phyloP scores from a whole-genome alignment of 75 land plant species.

The Pinus albicaulis region DNA sequence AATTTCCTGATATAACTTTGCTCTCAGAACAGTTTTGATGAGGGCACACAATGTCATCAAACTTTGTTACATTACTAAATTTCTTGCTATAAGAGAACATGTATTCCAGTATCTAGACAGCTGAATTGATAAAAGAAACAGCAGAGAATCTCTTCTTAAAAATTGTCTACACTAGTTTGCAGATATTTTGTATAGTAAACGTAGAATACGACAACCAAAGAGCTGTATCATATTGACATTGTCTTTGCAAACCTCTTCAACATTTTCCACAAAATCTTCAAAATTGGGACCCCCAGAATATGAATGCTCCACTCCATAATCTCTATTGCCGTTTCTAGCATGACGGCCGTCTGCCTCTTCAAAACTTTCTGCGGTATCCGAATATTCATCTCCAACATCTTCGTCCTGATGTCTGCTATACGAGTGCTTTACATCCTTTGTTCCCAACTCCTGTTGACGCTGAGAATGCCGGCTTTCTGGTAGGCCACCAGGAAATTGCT shows the following conservation, averaged over 20 bases:
- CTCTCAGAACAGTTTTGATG: no score
- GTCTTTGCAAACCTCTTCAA: background rate
- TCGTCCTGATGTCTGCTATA: conserved; percentile 4
- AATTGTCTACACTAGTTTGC: background rate
- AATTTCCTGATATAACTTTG: no score
- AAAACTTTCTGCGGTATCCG: conserved; percentile 38
- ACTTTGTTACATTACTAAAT: background rate
- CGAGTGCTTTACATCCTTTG: conserved; percentile 13
- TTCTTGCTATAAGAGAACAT: background rate
- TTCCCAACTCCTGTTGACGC: conserved; percentile 1
- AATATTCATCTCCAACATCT: conserved; percentile 35
- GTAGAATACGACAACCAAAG: background rate
- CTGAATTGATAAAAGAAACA: background rate
- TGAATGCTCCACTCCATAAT: background rate
- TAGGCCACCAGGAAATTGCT: background rate
- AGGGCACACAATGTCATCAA: no score
- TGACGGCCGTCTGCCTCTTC: conserved; percentile 3
- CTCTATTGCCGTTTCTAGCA: background rate
- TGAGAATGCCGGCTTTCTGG: background rate
- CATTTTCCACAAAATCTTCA: background rate
- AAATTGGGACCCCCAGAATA: background rate
- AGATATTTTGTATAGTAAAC: background rate
- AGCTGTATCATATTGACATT: background rate
- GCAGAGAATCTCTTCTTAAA: background rate
- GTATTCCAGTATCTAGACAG: background rate